Base-by-base conservation (phyloP, 768 basidiomycete genomes). In the Tephrocybe sp. region DNA sequence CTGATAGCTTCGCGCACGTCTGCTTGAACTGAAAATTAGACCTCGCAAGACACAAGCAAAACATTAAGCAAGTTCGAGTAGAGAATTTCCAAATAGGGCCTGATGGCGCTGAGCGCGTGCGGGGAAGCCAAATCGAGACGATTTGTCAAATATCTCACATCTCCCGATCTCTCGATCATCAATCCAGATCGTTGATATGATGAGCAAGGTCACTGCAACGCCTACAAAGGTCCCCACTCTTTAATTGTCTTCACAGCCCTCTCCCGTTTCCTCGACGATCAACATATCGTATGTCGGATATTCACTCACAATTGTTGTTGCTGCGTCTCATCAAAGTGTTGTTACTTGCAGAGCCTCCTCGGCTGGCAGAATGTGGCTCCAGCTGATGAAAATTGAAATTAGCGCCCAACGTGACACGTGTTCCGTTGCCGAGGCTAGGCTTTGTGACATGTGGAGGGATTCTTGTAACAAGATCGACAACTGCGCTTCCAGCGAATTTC, bases 391-490 rank as follows among this genome's bases (percentile, higher is more conserved):
- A 16, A 38, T 38, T 13, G n/a, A 17, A 48, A 48, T 39, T n/a
- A 38, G 47, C 12, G 42, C 20, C 48, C 45, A 40, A 7, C 40
- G 45, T 33, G 6, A 43, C 54, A 55, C 44, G 54, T 55, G 45
- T 43, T 14, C n/a, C 44, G 53, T 14, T 41, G 53, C 16, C 36
- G 10, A n/a, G n/a, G 35, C 31, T 19, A 39, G 10, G 16, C 31
- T 32, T 19, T n/a, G 32, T 22, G 26, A 33, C 32, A 52, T 46
- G 39, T 41, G 26, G 26, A 26, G 7, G 26, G 26, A 38, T 32
- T 39, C 45, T 12, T 4, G 30, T 8, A 30, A 46, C 51, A 52
- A 48, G 46, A 48, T 48, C 46, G 46, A 43, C 34, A 41, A 13
- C 14, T 23, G 14, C 35, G 36, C 47, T 39, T 53, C 40, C 38